phyloP scores from a whole-genome alignment of 495 filamentous ascomycete genomes.

The Parathielavia appendiculata region DNA sequence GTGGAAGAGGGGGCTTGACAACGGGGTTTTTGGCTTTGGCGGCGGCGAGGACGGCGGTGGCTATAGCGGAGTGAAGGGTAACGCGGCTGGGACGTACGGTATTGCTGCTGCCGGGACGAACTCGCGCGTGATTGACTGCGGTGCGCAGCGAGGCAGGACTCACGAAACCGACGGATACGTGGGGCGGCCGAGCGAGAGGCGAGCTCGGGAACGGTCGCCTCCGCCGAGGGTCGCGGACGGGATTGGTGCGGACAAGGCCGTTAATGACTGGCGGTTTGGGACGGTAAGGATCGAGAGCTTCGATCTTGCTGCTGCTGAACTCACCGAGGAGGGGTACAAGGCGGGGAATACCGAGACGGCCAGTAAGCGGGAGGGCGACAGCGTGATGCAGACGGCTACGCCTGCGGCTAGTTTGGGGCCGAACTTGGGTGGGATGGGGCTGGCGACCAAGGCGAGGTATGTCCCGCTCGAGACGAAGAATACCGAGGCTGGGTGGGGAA shows the following conservation, averaged over 20 bases:
- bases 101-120: neutral
- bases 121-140: conserved; percentile 41
- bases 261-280: conserved; percentile 46
- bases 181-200: conserved; percentile 29
- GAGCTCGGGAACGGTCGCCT: conserved; percentile 30
- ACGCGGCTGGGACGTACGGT: neutral
- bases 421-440: conserved; percentile 40
- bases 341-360: neutral
- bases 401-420: conserved; percentile 42
- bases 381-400: conserved; percentile 14
- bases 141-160: conserved; percentile 31
- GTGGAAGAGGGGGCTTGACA: neutral
- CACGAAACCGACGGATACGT: conserved; percentile 22
- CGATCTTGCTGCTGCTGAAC: conserved; percentile 24
- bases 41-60: neutral
- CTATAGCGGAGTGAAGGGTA: neutral
- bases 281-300: conserved; percentile 42
- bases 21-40: neutral
- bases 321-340: neutral
- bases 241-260: conserved; percentile 37
- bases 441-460: conserved; percentile 66
- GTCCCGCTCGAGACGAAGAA: conserved; percentile 68
- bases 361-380: conserved; percentile 1
- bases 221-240: conserved; percentile 30
- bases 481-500: conserved; percentile 82